Evolutionary conservation across 441 rosid species (phyloP), one percentile per base, ranked within the genome.

Genomic region (Populus hybrid): DNA sequence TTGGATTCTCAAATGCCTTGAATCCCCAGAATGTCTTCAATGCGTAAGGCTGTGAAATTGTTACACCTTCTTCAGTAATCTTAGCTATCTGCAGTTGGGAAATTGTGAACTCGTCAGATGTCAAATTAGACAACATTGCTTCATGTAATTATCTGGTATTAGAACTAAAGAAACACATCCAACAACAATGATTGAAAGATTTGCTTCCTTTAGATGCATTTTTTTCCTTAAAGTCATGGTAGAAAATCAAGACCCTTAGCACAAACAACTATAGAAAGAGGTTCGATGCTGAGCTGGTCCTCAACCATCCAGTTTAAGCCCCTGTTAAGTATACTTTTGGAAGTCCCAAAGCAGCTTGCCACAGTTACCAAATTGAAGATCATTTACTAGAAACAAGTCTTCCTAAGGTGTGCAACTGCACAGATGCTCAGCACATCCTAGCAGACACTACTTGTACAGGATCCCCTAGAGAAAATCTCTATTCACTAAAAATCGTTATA

Each of bases 1-100:
- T 80, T 34, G 99, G 99, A 83, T 96, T 96, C 81, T 88, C 79
- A 78, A 91, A 96, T 50, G 98, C 90, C 10, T 87, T 69, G 81
- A 91, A 91, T 64, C 89, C 97, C 98, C 98, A 94, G 86, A 75
- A 88, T 4, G 98, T 94, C 87, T 89, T 92, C 89, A 94, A 81
- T 28, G 98, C 79, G 84, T 94, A 96, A 8, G 98, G 94, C 82
- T 83, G 95, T 3, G 91, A 93, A 23, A 93, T 78, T 2, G 98
- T 94, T 24, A 87, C 90, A 0, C 98, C 98, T 87, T 91, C 97
- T 80, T 93, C 97, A 0, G 98, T 94, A 70, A 94, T 91, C 86
- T 97, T 97, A 14, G 98, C 90, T 69, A 97, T 93, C 99, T 96
- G 91, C 83, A 86, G 57, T 64, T 74, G 24, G 38, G 78, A 28